Percentiles rank a stretch among this genome's conserved stretches.
Evolutionary conservation across 2,329 filamentous ascomycete species (phyloP).

Genomic region (Xylaria sp.): DNA sequence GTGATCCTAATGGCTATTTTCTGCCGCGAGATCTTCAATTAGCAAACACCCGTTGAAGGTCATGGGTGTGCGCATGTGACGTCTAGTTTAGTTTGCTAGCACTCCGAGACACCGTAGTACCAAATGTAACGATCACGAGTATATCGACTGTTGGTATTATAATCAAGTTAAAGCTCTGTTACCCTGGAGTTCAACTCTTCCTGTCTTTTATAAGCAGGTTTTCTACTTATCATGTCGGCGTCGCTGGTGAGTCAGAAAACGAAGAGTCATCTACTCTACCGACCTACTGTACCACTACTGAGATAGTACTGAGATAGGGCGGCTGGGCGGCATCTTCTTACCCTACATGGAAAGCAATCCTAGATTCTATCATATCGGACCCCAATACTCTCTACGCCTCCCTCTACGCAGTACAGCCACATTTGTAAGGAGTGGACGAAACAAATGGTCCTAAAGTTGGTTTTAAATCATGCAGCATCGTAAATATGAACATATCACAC

Average conservation of each 20-base stretch:
- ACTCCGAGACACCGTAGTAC: constrained; percentile 5
- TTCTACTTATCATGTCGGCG: neutral
- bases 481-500: neutral
- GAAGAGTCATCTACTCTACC: constrained; percentile 14
- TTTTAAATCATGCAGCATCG: neutral
- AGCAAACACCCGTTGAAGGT: neutral
- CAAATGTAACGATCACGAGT: constrained; percentile 3
- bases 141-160: neutral
- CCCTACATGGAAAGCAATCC: constrained; percentile 18
- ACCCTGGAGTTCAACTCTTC: neutral
- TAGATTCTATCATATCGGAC: neutral
- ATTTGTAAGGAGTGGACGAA: no score
- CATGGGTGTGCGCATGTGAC: neutral
- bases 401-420: neutral
- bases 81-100: constrained; percentile 1
- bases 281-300: no score
- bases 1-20: neutral
- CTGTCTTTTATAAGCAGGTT: neutral
- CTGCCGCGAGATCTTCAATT: neutral
- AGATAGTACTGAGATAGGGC: no score
- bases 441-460: neutral
- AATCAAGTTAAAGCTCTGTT: neutral
- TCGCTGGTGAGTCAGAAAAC: constrained; percentile 19
- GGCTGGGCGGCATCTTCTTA: constrained; percentile 4
- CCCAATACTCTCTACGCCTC: neutral